Evolutionary conservation across 805 yeast species (phyloP).

Genomic region (Priceomyces castillae): DNA sequence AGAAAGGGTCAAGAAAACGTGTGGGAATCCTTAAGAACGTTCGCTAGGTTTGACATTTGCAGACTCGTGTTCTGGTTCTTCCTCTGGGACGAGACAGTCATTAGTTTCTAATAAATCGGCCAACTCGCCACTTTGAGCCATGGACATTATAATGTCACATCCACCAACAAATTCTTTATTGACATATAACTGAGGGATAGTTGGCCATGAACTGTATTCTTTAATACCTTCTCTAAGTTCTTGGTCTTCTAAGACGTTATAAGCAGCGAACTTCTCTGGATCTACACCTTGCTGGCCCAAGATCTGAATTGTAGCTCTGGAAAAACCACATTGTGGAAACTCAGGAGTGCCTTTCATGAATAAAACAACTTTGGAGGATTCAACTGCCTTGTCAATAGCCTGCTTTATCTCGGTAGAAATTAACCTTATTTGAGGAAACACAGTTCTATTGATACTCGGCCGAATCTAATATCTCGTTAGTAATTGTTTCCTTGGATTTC

Average conservation of each 20-base stretch:
- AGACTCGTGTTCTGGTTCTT: conserved; percentile 42
- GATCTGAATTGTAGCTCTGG: conserved; percentile 89
- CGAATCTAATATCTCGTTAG: conserved; percentile 2
- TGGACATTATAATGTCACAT: conserved; percentile 87
- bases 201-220: conserved; percentile 97
- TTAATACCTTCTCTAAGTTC: conserved; percentile 94
- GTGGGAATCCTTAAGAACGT: conserved; percentile 23
- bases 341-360: conserved; percentile 99
- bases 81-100: conserved; percentile 77
- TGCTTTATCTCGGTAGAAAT: conserved; percentile 74
- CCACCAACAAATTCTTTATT: conserved; percentile 94
- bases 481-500: not conserved
- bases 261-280: conserved; percentile 94
- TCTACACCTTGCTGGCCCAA: conserved; percentile 97
- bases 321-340: conserved; percentile 96
- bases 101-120: conserved; percentile 78
- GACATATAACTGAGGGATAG: conserved; percentile 94
- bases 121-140: conserved; percentile 91
- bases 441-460: conserved; percentile 2
- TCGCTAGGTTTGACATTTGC: conserved; percentile 37
- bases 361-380: conserved; percentile 88
- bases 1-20: not conserved
- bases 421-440: conserved; percentile 33
- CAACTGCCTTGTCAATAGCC: conserved; percentile 85
- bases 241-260: conserved; percentile 90